phyloP scores from a whole-genome alignment of 352 stramenopile species.

The Globisporangium parvum region DNA sequence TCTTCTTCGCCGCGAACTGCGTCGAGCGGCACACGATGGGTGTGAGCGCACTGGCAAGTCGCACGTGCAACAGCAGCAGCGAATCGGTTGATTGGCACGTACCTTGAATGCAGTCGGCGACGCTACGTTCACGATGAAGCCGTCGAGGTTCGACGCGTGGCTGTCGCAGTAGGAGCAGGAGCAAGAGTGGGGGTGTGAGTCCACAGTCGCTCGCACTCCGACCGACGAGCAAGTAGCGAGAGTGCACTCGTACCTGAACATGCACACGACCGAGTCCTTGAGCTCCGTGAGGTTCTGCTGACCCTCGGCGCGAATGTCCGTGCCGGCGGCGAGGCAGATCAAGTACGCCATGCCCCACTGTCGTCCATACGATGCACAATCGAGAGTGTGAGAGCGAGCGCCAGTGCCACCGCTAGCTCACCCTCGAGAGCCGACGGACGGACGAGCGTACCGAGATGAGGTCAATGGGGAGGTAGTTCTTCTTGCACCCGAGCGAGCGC shows the following conservation, averaged over 20 bases:
- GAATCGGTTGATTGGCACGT: neutral
- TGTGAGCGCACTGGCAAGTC: neutral
- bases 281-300: conserved; percentile 40
- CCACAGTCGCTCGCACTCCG: too few relatives aligned
- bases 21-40: neutral
- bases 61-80: neutral
- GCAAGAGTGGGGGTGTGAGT: too few relatives aligned
- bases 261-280: conserved; percentile 70
- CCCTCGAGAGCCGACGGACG: neutral
- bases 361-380: neutral
- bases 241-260: conserved; percentile 69
- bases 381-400: neutral
- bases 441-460: conserved; percentile 40
- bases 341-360: conserved; percentile 20
- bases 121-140: conserved; percentile 72
- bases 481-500: conserved; percentile 45
- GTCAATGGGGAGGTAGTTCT: conserved; percentile 80
- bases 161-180: conserved; percentile 11
- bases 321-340: conserved; percentile 47
- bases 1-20: conserved; percentile 82
- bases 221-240: neutral
- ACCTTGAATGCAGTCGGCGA: conserved; percentile 72
- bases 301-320: conserved; percentile 43
- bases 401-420: neutral
- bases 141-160: conserved; percentile 80